These are phyloP conservation scores for Asterochloris sp. DNA, from an alignment of 139 green algal genomes.

Conservation along the genomic window DNA sequence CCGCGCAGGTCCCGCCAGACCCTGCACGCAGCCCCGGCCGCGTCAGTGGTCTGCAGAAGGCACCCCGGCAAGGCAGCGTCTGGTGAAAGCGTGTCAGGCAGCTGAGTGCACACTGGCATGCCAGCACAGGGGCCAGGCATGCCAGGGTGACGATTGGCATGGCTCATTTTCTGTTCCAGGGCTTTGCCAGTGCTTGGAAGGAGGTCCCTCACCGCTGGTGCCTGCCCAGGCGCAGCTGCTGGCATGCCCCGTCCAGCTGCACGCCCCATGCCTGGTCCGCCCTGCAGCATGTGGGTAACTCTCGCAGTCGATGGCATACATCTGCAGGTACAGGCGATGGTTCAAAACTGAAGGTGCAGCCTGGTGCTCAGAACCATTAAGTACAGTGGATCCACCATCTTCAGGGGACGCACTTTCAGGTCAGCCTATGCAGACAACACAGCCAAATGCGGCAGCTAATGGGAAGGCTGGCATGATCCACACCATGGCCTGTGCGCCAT, in stretches of 20 bases:
- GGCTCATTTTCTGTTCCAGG: background rate
- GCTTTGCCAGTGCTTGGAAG: background rate
- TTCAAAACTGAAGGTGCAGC: no score
- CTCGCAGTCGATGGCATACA: background rate
- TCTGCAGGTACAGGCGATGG: no score
- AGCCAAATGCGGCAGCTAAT: no score
- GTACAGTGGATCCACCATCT: no score
- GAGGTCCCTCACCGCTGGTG: constrained; percentile 55
- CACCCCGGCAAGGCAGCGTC: background rate
- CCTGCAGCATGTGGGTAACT: constrained; percentile 17
- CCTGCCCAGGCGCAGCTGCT: constrained; percentile 60
- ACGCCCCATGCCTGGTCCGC: constrained; percentile 75
- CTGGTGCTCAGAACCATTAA: no score
- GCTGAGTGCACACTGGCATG: background rate
- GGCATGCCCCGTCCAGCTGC: constrained; percentile 81
- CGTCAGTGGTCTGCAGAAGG: background rate
- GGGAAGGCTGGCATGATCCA: no score
- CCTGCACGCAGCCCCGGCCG: constrained; percentile 34
- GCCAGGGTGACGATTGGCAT: background rate
- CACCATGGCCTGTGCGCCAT: no score
- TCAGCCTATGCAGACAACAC: no score
- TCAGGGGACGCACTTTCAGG: no score
- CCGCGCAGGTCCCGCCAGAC: constrained; percentile 78
- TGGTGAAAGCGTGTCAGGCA: background rate
- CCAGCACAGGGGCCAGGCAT: background rate